Evolutionary conservation across 2,329 filamentous ascomycete genomes (phyloP).

Genomic region (Hirsutella rhossiliensis): DNA sequence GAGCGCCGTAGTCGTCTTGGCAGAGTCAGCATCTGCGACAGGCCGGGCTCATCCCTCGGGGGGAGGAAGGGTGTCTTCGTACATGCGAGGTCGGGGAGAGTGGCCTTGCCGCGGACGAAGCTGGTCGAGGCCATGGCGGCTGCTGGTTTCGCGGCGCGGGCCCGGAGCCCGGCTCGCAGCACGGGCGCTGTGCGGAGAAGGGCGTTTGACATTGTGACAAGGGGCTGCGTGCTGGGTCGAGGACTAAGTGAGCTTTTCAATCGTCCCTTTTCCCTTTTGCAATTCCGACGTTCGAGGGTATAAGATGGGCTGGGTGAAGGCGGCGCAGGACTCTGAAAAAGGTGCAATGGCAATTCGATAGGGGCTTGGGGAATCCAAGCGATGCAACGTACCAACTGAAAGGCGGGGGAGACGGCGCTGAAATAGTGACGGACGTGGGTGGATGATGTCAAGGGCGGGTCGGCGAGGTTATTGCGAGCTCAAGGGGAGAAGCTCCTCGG

Average conservation of each 20-base stretch:
- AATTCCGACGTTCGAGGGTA: background rate
- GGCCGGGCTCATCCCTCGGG: too few species aligned
- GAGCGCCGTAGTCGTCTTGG: constrained; percentile 87
- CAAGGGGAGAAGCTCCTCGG: background rate
- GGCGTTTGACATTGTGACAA: constrained; percentile 53
- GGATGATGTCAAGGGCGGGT: constrained; percentile 1
- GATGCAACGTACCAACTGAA: too few species aligned
- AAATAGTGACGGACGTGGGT: background rate
- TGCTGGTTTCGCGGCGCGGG: constrained; percentile 47
- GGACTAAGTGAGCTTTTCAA: background rate
- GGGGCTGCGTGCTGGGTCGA: background rate
- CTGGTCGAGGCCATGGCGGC: constrained; percentile 59
- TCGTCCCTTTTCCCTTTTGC: background rate
- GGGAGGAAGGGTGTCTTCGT: constrained; percentile 10
- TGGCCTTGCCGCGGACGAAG: constrained; percentile 80
- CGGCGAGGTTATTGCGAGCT: background rate
- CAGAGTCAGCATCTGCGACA: background rate
- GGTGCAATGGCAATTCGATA: too few species aligned
- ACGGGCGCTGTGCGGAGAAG: constrained; percentile 61
- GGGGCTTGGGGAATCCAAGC: too few species aligned
- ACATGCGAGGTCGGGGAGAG: constrained; percentile 75
- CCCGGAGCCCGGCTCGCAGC: constrained; percentile 58
- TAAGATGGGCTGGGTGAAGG: background rate
- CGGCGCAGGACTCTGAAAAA: too few species aligned
- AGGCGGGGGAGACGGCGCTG: background rate